Conservation (phyloP, 2,329 filamentous ascomycete genomes). For the Epicoccum nigrum region DNA sequence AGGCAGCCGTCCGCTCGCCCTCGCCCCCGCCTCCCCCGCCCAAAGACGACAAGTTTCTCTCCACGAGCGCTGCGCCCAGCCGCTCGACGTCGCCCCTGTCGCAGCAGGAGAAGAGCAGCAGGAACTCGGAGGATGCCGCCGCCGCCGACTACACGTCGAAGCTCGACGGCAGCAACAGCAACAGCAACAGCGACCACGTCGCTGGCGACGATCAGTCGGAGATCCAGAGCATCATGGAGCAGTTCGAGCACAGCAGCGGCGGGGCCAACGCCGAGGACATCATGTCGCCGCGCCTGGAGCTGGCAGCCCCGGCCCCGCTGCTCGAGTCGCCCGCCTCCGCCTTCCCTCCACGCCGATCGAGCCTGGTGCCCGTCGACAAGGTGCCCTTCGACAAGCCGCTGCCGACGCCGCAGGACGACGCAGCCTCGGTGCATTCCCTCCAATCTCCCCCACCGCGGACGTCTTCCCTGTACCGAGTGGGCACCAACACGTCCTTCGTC, state of each 20-base stretch:
- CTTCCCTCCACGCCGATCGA: constrained; percentile 84
- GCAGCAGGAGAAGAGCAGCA: constrained; percentile 47
- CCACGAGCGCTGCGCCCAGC: constrained; percentile 50
- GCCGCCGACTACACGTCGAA: constrained; percentile 58
- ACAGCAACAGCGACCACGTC: constrained; percentile 41
- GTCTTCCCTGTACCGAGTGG: constrained; percentile 42
- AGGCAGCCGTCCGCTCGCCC: constrained; percentile 40
- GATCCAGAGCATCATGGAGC: constrained; percentile 97
- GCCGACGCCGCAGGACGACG: constrained; percentile 32
- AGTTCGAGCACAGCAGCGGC: constrained; percentile 79
- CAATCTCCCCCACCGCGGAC: constrained; percentile 44
- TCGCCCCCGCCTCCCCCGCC: constrained; percentile 57
- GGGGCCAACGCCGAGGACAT: constrained; percentile 80
- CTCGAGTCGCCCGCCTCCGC: constrained; percentile 67
- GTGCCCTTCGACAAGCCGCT: constrained; percentile 66
- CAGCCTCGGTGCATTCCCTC: constrained; percentile 28
- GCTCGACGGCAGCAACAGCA: constrained; percentile 42
- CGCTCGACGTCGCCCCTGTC: constrained; percentile 41
- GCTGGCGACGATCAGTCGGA: constrained; percentile 74
- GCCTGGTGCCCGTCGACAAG: constrained; percentile 77
- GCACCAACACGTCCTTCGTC: constrained; percentile 38
- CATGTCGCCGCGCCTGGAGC: constrained; percentile 86
- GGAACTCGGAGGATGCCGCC: constrained; percentile 46
- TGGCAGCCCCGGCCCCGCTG: constrained; percentile 81
- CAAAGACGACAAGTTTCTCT: constrained; percentile 60